phyloP scores from a whole-genome alignment of 495 filamentous ascomycete species.

The Niebla homalea region DNA sequence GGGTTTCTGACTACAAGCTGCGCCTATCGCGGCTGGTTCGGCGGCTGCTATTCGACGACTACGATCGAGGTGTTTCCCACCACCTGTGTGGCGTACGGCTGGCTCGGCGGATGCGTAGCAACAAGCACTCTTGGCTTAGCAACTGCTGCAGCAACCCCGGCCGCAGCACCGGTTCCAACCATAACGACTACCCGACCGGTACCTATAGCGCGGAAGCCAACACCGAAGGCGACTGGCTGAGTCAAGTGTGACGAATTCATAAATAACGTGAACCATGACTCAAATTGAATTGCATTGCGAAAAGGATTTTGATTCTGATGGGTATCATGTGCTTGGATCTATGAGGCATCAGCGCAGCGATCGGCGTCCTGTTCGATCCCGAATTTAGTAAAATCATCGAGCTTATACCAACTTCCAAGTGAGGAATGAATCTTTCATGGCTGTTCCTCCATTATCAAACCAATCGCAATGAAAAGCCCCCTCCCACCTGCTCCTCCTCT shows the following conservation, averaged over 20 bases:
- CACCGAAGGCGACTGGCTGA: not conserved
- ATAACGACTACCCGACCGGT: conserved; percentile 1
- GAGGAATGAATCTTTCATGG: too few species aligned
- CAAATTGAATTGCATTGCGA: too few species aligned
- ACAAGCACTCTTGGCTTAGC: not conserved
- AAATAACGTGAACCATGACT: too few species aligned
- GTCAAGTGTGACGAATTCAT: too few species aligned
- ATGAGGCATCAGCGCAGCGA: too few species aligned
- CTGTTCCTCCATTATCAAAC: not conserved
- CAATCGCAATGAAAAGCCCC: conserved; percentile 68
- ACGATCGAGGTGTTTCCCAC: not conserved
- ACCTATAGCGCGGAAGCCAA: not conserved
- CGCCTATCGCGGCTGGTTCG: conserved; percentile 1
- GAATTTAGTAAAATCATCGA: too few species aligned
- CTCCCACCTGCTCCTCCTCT: conserved; percentile 62
- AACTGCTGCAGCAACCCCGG: not conserved
- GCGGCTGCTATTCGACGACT: not conserved
- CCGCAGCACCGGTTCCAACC: not conserved
- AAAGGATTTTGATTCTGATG: too few species aligned
- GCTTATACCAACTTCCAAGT: too few species aligned
- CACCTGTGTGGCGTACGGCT: not conserved
- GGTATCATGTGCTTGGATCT: too few species aligned
- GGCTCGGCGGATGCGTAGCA: not conserved
- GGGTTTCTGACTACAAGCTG: not conserved
- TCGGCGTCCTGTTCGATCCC: too few species aligned